Conservation (phyloP, 768 basidiomycete species). For the Xanthoconium stramineum region DNA sequence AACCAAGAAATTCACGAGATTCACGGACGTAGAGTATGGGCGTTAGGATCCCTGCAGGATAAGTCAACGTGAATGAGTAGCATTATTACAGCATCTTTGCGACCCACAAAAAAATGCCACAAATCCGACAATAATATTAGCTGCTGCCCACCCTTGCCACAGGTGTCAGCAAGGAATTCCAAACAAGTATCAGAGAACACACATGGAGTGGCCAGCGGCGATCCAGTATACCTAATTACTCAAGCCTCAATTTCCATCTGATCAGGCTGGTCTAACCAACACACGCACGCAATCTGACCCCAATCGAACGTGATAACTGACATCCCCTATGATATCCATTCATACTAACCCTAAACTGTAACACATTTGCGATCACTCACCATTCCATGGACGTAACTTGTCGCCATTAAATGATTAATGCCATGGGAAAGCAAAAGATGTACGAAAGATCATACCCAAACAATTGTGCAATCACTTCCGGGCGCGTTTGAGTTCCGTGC, state of each 20-base stretch:
- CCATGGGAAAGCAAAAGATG: not conserved
- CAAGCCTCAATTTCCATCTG: not conserved
- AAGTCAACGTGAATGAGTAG: not conserved
- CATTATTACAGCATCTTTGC: not conserved
- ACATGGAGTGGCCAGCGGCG: slow-evolving; percentile 70
- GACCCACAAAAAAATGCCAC: slow-evolving; percentile 64
- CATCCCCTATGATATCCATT: slow-evolving; percentile 53
- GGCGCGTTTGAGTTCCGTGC: slow-evolving; percentile 15
- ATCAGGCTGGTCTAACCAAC: not conserved
- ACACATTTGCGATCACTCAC: slow-evolving; percentile 18
- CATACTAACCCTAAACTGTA: not conserved
- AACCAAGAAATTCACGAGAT: slow-evolving; percentile 44
- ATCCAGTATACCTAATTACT: slow-evolving; percentile 26
- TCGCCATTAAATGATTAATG: not conserved
- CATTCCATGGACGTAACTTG: slow-evolving; percentile 43
- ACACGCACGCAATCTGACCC: slow-evolving; percentile 53
- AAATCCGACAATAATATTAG: slow-evolving; percentile 66
- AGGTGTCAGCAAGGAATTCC: not conserved
- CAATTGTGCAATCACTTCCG: slow-evolving; percentile 41
- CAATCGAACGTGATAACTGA: slow-evolving; percentile 79
- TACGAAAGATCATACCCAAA: slow-evolving; percentile 38
- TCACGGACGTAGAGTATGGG: slow-evolving; percentile 46
- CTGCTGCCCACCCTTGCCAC: slow-evolving; percentile 63
- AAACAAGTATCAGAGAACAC: not conserved
- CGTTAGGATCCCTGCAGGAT: slow-evolving; percentile 26